Percentiles rank a stretch among this genome's conserved stretches.
Evolutionary conservation across 1,284 basidiomycete species (phyloP).

Genomic region (Athelia psychrophila): DNA sequence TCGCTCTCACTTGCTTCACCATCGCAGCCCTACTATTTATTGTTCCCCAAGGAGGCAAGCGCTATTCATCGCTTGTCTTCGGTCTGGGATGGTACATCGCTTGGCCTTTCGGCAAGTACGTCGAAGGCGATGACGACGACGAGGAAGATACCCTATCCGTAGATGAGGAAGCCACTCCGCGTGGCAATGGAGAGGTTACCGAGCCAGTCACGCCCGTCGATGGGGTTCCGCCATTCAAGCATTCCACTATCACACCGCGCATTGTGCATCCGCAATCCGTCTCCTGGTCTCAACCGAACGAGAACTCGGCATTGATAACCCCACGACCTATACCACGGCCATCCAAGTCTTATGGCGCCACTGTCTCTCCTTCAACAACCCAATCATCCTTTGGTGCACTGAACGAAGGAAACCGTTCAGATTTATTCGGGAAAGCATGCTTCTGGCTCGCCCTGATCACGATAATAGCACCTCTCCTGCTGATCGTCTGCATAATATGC

Average conservation of each 20-base stretch:
- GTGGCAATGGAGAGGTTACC: conserved; percentile 25
- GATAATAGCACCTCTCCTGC: conserved; percentile 87
- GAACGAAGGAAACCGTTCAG: conserved; percentile 34
- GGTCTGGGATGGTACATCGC: conserved; percentile 95
- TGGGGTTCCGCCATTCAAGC: conserved; percentile 26
- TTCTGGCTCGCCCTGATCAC: conserved; percentile 80
- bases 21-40: conserved; percentile 71
- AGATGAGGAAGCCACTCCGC: conserved; percentile 35
- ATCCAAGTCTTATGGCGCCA: conserved; percentile 67
- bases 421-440: conserved; percentile 62
- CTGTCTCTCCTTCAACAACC: conserved; percentile 32
- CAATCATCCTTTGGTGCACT: conserved; percentile 31
- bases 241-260: conserved; percentile 31
- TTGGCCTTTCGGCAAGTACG: conserved; percentile 99
- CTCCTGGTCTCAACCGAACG: conserved; percentile 31
- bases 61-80: conserved; percentile 86
- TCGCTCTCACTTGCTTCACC: conserved; percentile 70
- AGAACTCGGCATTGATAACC: conserved; percentile 40
- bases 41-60: conserved; percentile 76
- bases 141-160: conserved; percentile 40
- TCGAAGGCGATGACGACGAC: conserved; percentile 81
- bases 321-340: conserved; percentile 29
- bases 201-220: conserved; percentile 26
- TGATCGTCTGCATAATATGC: conserved; percentile 83
- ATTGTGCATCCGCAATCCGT: conserved; percentile 21